Conservation (phyloP, 768 basidiomycete genomes). For the Trametes coccinea region DNA sequence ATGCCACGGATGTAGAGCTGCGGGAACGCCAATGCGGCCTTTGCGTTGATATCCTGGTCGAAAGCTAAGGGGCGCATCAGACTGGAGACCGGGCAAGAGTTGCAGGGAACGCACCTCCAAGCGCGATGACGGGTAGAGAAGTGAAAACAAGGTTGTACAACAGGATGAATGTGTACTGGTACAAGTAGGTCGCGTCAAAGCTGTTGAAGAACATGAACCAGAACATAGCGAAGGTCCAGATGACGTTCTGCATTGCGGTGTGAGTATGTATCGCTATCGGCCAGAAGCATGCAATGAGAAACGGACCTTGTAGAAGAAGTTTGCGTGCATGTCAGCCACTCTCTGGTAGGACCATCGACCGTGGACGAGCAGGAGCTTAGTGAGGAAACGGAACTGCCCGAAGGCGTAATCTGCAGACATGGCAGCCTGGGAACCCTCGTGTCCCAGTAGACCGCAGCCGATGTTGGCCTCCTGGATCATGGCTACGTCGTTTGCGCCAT, state of each 20-base stretch:
- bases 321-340: constrained; percentile 94
- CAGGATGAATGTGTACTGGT: constrained; percentile 92
- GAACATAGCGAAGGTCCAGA: constrained; percentile 93
- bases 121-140: constrained; percentile 84
- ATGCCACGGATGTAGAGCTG: constrained; percentile 96
- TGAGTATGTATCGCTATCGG: neutral
- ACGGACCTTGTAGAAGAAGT: constrained; percentile 96
- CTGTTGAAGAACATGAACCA: constrained; percentile 94
- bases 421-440: constrained; percentile 96
- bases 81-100: neutral
- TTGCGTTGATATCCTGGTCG: constrained; percentile 92
- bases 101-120: constrained; percentile 66
- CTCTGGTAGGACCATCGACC: constrained; percentile 98
- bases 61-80: constrained; percentile 55
- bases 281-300: neutral
- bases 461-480: constrained; percentile 99
- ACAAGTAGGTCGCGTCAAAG: constrained; percentile 93
- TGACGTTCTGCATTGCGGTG: constrained; percentile 61
- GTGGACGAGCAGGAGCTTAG: constrained; percentile 88
- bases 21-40: constrained; percentile 88
- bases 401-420: constrained; percentile 99
- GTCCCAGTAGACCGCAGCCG: constrained; percentile 89
- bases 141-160: constrained; percentile 93
- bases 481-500: constrained; percentile 97
- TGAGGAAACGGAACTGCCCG: constrained; percentile 94